phyloP scores from a whole-genome alignment of 768 basidiomycete species.

The Tylopilus plumbeoviolaceoides region DNA sequence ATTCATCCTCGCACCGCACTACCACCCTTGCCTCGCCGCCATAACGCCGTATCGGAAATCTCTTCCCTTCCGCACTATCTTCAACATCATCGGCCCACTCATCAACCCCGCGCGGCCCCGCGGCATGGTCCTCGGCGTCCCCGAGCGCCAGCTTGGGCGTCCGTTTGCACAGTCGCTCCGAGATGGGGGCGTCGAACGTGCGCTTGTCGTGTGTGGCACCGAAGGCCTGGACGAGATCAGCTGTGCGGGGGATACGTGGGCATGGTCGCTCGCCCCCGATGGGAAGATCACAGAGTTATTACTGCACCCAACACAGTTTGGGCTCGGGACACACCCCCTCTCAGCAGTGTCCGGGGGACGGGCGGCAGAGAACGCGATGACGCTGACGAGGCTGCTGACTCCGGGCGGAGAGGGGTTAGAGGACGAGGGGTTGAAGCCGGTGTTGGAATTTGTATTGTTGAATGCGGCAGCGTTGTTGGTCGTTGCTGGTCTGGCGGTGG shows the following conservation, averaged over 20 bases:
- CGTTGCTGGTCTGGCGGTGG: slow-evolving; percentile 69
- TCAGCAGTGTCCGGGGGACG: slow-evolving; percentile 63
- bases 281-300: slow-evolving; percentile 59
- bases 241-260: slow-evolving; percentile 85
- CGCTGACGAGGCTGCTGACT: slow-evolving; percentile 60
- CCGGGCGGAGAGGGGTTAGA: slow-evolving; percentile 38
- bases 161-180: slow-evolving; percentile 75
- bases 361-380: slow-evolving; percentile 78
- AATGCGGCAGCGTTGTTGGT: slow-evolving; percentile 88
- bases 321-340: slow-evolving; percentile 68
- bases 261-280: slow-evolving; percentile 68
- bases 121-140: slow-evolving; percentile 90
- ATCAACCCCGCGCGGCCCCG: slow-evolving; percentile 86
- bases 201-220: slow-evolving; percentile 88
- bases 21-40: slow-evolving; percentile 80
- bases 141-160: slow-evolving; percentile 72
- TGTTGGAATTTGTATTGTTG: slow-evolving; percentile 84
- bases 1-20: slow-evolving; percentile 92
- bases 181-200: slow-evolving; percentile 73
- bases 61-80: slow-evolving; percentile 93
- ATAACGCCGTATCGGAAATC: slow-evolving; percentile 81
- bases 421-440: slow-evolving; percentile 50
- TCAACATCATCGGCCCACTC: slow-evolving; percentile 92
- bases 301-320: slow-evolving; percentile 74
- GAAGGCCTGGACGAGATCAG: slow-evolving; percentile 95